phyloP scores from a whole-genome alignment of 2,329 filamentous ascomycete genomes.

The Ceratocystis variospora region DNA sequence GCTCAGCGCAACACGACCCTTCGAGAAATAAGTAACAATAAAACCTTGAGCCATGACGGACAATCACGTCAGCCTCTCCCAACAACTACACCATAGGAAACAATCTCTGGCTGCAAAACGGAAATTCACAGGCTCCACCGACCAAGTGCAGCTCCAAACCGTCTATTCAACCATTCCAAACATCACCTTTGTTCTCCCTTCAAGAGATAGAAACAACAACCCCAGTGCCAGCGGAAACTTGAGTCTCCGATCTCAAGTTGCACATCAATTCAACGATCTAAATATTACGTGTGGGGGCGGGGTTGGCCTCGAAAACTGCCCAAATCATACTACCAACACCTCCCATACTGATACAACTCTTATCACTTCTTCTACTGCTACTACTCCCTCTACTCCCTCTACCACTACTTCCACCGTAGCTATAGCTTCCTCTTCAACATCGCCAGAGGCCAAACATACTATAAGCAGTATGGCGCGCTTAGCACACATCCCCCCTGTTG shows the following conservation, averaged over 20 bases:
- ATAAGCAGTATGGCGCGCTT: constrained; percentile 14
- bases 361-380: not conserved
- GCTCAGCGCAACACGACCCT: not conserved
- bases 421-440: not conserved
- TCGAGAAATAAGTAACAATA: not conserved
- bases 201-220: constrained; percentile 6
- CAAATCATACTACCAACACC: not conserved
- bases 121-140: constrained; percentile 8
- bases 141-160: constrained; percentile 10
- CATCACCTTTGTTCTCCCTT: constrained; percentile 14
- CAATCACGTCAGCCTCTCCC: not conserved
- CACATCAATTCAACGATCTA: constrained; percentile 15
- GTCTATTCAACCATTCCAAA: constrained; percentile 8
- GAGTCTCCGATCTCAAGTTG: constrained; percentile 16
- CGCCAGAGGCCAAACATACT: not conserved
- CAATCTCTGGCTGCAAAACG: constrained; percentile 3
- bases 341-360: not conserved
- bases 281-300: constrained; percentile 10
- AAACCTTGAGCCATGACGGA: not conserved
- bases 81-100: not conserved
- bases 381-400: not conserved
- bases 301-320: not conserved
- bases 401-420: not conserved
- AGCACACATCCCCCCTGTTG: constrained; percentile 8
- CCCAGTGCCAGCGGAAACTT: not conserved